Percentiles rank a stretch among this genome's conserved stretches.
These are phyloP conservation scores for Fusarium decemcellulare DNA, from an alignment of 2,329 filamentous ascomycete species.

Conservation along the genomic window DNA sequence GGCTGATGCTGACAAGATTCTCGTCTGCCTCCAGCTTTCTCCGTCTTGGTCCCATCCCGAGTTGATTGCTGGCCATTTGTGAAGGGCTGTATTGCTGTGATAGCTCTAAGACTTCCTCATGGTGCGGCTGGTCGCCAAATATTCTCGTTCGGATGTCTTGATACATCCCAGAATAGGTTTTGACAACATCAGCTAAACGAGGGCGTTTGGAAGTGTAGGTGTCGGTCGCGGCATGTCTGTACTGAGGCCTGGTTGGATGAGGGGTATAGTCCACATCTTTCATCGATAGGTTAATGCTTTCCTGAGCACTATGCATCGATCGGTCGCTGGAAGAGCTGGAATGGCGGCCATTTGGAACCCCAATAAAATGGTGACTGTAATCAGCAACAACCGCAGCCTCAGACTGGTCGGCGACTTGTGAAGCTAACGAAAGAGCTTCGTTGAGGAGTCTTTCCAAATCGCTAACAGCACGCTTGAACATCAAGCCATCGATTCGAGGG, in stretches of 20 bases:
- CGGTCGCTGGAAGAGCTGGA: conserved; percentile 7
- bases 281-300: conserved; percentile 19
- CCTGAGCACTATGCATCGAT: conserved; percentile 19
- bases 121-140: neutral
- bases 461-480: conserved; percentile 55
- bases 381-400: conserved; percentile 32
- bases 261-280: conserved; percentile 9
- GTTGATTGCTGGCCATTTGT: conserved; percentile 30
- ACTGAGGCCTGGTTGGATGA: conserved; percentile 26
- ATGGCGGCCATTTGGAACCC: conserved; percentile 19
- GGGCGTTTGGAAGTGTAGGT: conserved; percentile 40
- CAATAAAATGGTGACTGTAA: conserved; percentile 29
- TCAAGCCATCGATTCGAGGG: conserved; percentile 42
- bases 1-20: conserved; percentile 2
- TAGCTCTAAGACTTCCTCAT: neutral
- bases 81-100: conserved; percentile 21
- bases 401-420: conserved; percentile 54
- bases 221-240: conserved; percentile 47
- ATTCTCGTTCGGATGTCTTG: conserved; percentile 19
- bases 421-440: conserved; percentile 61
- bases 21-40: neutral
- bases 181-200: conserved; percentile 44
- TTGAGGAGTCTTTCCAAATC: conserved; percentile 63
- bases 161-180: conserved; percentile 45
- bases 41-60: neutral